A percentile compares a stretch with the other conserved stretches of the same genome.
These are phyloP conservation scores for Fraxinus velutina DNA, from an alignment of 305 asterid species.

Conservation along the genomic window DNA sequence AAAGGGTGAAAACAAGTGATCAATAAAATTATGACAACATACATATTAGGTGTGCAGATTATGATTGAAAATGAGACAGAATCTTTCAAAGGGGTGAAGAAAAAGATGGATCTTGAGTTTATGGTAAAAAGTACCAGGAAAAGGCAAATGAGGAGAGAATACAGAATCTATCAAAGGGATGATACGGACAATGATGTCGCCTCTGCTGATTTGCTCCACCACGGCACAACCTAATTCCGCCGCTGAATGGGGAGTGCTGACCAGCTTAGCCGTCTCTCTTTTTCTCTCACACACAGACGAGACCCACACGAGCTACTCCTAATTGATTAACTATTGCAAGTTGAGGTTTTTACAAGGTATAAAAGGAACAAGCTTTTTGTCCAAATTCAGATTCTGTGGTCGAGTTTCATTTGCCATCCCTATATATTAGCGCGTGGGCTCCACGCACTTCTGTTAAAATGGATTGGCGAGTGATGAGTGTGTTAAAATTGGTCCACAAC, in stretches of 20 bases:
- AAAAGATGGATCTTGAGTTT: neutral
- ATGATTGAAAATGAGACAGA: neutral
- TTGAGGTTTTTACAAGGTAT: neutral
- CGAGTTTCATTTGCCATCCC: neutral
- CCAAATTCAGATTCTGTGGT: neutral
- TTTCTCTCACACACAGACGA: neutral
- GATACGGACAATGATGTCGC: neutral
- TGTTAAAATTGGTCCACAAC: neutral
- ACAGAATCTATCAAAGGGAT: neutral
- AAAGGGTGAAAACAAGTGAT: neutral
- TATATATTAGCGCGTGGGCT: neutral
- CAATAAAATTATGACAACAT: neutral
- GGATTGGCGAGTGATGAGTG: neutral
- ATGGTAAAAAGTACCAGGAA: neutral
- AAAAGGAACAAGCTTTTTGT: neutral
- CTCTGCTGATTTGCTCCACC: neutral
- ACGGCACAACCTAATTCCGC: neutral
- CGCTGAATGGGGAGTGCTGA: neutral
- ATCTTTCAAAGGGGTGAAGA: neutral
- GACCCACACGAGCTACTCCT: neutral
- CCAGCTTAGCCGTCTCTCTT: neutral
- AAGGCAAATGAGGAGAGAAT: neutral
- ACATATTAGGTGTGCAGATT: conserved; percentile 22
- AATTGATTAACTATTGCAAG: neutral
- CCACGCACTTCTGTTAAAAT: neutral